Base-by-base conservation (phyloP, 1,284 basidiomycete species). In the Singerocomus rubriflavus region DNA sequence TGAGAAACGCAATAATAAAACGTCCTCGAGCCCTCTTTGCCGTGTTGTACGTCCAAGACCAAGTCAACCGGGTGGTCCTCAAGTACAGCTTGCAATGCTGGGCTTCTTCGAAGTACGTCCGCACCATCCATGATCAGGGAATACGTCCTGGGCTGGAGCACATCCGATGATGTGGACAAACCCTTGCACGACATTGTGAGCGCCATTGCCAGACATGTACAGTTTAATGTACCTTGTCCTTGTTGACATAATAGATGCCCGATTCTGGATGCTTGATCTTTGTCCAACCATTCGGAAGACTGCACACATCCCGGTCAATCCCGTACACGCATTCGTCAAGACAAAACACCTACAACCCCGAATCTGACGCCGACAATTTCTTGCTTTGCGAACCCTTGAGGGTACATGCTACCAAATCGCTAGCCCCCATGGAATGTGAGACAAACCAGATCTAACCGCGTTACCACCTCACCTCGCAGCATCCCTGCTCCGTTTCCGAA, bases 1-100 rank as follows among this genome's bases (percentile, higher is more conserved):
- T 66, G 64, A 17, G 64, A 69, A 10, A 62, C 62, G 27, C 65
- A 64, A 44, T 66, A 68, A 47, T 66, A 66, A 6, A 44, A 51
- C 44, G 37, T 32, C 29, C 3, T 30, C 42, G 33, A 25, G 6
- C 11, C 7, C 12, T 49, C 45, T 3, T 39, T 35, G 9, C n/a
- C 38, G 11, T 50, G 1, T 3, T 32, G 57, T 3, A 48, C 53
- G n/a, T 60, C 44, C 42, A 65, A 37, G 14, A 68, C 58, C 3
- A 65, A 14, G 7, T 42, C 46, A 10, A 59, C 46, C 5, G 54
- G 39, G 7, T 61, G 46, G 16, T 55, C 48, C 21, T 55, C 39
- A 41, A 50, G 49, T 6, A 53, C 7, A 5, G 42, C 34, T 27
- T 51, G 53, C 12, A 57, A 44, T 5, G 54, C 44, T 0, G 40